Evolutionary conservation across 371 early-diverging fungal species (phyloP).

Genomic region (Saksenaea vasiformis): DNA sequence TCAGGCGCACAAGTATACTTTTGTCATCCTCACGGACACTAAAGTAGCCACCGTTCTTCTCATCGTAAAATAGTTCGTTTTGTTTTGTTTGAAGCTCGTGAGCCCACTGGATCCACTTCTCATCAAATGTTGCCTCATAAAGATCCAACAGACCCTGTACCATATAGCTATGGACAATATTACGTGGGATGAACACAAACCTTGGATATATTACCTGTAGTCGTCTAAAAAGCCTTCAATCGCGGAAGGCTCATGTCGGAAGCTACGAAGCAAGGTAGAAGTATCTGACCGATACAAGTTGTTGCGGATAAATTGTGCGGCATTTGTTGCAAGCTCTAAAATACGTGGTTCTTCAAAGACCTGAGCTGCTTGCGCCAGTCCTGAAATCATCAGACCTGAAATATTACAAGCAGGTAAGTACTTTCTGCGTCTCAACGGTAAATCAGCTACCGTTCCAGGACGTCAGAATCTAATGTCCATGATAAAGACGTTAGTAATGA

Average conservation of each 20-base stretch:
- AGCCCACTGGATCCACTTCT: slow-evolving; percentile 64
- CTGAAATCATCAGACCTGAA: slow-evolving; percentile 60
- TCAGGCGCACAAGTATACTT: slow-evolving; percentile 53
- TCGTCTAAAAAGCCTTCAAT: slow-evolving; percentile 65
- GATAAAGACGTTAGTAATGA: not conserved
- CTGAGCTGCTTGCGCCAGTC: slow-evolving; percentile 44
- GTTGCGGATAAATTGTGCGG: slow-evolving; percentile 55
- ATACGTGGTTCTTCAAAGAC: slow-evolving; percentile 28
- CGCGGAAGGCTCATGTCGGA: slow-evolving; percentile 49
- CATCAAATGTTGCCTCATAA: slow-evolving; percentile 57
- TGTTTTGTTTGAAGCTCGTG: slow-evolving; percentile 54
- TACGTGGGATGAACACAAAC: not conserved
- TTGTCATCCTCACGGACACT: slow-evolving; percentile 45
- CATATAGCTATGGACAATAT: slow-evolving; percentile 22
- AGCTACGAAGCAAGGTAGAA: slow-evolving; percentile 45
- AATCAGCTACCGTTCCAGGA: not conserved
- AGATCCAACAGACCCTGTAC: slow-evolving; percentile 58
- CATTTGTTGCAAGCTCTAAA: slow-evolving; percentile 38
- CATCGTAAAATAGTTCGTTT: slow-evolving; percentile 63
- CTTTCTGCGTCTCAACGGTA: not conserved
- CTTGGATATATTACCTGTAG: slow-evolving; percentile 47
- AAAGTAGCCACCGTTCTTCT: slow-evolving; percentile 53
- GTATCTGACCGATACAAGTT: slow-evolving; percentile 43
- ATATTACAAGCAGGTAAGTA: not conserved
- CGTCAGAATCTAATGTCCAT: not conserved